phyloP scores from a whole-genome alignment of 768 basidiomycete species.

The Psilocybe azurescens region DNA sequence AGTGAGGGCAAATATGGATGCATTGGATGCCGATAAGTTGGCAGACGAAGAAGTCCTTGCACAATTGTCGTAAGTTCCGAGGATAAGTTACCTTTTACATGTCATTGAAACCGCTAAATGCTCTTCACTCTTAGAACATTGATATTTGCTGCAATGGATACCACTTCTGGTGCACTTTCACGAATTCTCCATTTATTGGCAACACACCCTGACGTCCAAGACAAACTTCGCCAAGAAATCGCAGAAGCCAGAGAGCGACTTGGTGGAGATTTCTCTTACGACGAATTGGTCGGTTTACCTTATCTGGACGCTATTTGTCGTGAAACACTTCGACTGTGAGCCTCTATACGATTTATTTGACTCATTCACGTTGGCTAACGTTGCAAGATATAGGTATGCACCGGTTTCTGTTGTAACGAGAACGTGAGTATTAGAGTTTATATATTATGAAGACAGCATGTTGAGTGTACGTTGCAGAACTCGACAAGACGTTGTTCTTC shows the following conservation, averaged over 20 bases:
- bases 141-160: slow-evolving; percentile 35
- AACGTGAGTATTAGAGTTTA: slow-evolving; percentile 19
- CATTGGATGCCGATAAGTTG: slow-evolving; percentile 34
- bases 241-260: slow-evolving; percentile 27
- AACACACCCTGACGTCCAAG: slow-evolving; percentile 36
- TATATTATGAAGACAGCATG: neutral
- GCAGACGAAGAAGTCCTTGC: slow-evolving; percentile 43
- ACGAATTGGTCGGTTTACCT: slow-evolving; percentile 33
- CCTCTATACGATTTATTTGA: neutral
- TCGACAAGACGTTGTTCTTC: slow-evolving; percentile 27
- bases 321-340: slow-evolving; percentile 37
- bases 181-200: slow-evolving; percentile 31
- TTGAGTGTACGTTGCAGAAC: slow-evolving; percentile 17
- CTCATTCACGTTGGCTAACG: neutral
- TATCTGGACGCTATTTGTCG: slow-evolving; percentile 41
- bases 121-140: slow-evolving; percentile 23
- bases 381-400: slow-evolving; percentile 16
- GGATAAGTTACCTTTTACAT: neutral
- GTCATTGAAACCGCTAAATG: neutral
- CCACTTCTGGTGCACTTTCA: slow-evolving; percentile 33
- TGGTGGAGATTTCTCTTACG: slow-evolving; percentile 32
- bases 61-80: slow-evolving; percentile 35
- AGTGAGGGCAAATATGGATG: slow-evolving; percentile 48
- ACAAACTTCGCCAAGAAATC: slow-evolving; percentile 33
- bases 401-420: slow-evolving; percentile 27